A percentile compares a stretch with the other conserved stretches of the same genome.
Conservation (phyloP, 2,329 filamentous ascomycete genomes). For the Blastomyces gilchristii region DNA sequence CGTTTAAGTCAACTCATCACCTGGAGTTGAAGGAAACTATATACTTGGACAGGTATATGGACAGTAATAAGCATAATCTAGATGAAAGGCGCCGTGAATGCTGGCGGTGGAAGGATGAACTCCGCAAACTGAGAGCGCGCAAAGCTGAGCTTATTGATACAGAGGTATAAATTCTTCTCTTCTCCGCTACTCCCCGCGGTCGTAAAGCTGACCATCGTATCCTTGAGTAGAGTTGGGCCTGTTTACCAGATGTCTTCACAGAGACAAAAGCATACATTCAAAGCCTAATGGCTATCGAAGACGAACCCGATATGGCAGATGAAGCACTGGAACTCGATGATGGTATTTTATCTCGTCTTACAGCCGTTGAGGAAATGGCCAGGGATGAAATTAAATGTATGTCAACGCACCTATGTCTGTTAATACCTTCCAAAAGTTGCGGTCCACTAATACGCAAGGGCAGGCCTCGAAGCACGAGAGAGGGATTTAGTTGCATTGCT, state of each 20-base stretch:
- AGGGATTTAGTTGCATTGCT: conserved; percentile 41
- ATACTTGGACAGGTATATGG: conserved; percentile 80
- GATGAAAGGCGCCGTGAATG: conserved; percentile 55
- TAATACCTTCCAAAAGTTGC: background rate
- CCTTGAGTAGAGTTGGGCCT: conserved; percentile 19
- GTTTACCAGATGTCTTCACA: conserved; percentile 26
- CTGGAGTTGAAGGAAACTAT: conserved; percentile 71
- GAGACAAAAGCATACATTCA: conserved; percentile 35
- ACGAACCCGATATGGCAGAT: conserved; percentile 21
- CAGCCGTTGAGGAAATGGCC: conserved; percentile 37
- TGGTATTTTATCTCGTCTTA: conserved; percentile 33
- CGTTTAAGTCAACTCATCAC: conserved; percentile 64
- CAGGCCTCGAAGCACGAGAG: conserved; percentile 33
- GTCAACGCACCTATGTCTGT: conserved; percentile 12
- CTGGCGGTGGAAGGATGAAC: conserved; percentile 59
- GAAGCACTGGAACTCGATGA: conserved; percentile 37
- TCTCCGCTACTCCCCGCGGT: background rate
- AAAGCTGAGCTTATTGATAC: conserved; percentile 34
- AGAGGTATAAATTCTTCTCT: conserved; percentile 17
- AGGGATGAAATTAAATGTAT: conserved; percentile 39
- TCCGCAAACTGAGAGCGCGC: conserved; percentile 45
- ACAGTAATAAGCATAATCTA: conserved; percentile 52
- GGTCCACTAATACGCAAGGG: background rate
- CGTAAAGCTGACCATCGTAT: background rate
- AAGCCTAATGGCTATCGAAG: conserved; percentile 32